phyloP scores from a whole-genome alignment of 192 early-diverging fungal species.

The Linnemannia elongata region DNA sequence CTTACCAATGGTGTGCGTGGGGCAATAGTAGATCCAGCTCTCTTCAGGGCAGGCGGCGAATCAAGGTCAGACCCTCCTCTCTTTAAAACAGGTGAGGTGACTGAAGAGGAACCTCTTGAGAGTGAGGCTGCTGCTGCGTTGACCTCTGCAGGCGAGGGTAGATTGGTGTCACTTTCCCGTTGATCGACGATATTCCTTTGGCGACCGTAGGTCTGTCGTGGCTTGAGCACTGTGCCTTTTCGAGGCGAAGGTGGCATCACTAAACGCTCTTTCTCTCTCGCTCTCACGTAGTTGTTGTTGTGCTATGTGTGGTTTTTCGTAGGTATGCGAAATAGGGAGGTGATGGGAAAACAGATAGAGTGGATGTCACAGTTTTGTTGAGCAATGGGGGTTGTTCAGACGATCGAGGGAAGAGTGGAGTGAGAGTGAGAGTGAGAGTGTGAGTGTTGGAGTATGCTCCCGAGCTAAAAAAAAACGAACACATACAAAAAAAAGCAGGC shows the following conservation, averaged over 20 bases:
- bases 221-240: slow-evolving; percentile 16
- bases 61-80: slow-evolving; percentile 14
- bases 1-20: background rate
- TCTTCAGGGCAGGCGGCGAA: slow-evolving; percentile 12
- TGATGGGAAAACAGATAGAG: background rate
- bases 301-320: background rate
- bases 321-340: background rate
- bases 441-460: no score
- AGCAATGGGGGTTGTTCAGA: no score
- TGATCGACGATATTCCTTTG: slow-evolving; percentile 32
- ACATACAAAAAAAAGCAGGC: no score
- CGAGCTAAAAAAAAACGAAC: background rate
- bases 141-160: no score
- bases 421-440: background rate
- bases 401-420: background rate
- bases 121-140: background rate
- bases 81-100: background rate
- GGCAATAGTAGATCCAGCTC: background rate
- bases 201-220: slow-evolving; percentile 39
- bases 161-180: background rate
- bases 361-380: no score
- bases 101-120: background rate
- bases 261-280: background rate
- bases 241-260: slow-evolving; percentile 23
- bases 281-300: background rate